Evolutionary conservation across 1,284 basidiomycete genomes (phyloP).

Genomic region (Pyrrhoderma noxium): DNA sequence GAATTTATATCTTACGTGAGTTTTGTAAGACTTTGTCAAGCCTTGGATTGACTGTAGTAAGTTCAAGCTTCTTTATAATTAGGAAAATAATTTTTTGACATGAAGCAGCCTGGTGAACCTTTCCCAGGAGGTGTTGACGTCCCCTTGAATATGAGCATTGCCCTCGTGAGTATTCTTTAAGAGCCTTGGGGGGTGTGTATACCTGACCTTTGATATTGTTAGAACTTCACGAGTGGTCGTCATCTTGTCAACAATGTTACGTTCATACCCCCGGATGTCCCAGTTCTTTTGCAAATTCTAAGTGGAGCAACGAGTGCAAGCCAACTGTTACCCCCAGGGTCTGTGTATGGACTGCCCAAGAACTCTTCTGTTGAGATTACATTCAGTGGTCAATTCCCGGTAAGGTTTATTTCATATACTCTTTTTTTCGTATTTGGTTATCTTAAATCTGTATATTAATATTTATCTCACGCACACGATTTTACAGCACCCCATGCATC

Average conservation of each 20-base stretch:
- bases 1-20: constrained; percentile 4
- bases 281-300: constrained; percentile 26
- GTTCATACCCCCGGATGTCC: constrained; percentile 25
- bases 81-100: neutral
- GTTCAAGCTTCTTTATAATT: neutral
- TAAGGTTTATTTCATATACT: constrained; percentile 18
- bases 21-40: constrained; percentile 22
- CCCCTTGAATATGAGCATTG: constrained; percentile 23
- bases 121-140: constrained; percentile 25
- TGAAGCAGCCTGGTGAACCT: constrained; percentile 22
- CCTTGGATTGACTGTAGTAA: constrained; percentile 19
- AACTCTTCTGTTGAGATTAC: constrained; percentile 24
- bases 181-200: neutral
- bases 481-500: constrained; percentile 27
- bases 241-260: constrained; percentile 19
- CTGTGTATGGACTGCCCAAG: constrained; percentile 22
- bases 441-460: neutral
- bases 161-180: constrained; percentile 14
- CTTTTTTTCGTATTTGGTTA: neutral
- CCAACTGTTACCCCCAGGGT: constrained; percentile 22
- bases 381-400: constrained; percentile 20
- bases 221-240: constrained; percentile 4
- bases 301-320: constrained; percentile 22
- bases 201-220: neutral
- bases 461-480: neutral